Percentiles rank a stretch among this genome's conserved stretches.
Evolutionary conservation across 192 early-diverging fungal species (phyloP).

Genomic region (Cetraspora pellucida): DNA sequence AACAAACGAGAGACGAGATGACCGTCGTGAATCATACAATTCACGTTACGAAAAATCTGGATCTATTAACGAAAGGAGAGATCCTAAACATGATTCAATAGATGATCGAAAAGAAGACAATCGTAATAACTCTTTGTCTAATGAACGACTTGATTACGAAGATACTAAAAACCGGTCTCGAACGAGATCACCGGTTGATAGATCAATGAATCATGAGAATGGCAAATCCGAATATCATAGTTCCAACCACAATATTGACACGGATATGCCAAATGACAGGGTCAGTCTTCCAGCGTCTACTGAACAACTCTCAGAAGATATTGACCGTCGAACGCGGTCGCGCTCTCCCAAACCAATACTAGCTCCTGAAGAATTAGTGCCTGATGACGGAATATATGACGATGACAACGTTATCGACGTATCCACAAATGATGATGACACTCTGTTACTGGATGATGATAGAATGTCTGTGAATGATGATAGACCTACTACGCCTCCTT

Average conservation of each 20-base stretch:
- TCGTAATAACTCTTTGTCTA: neutral
- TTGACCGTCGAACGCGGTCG: neutral
- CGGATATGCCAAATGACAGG: neutral
- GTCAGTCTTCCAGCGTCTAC: neutral
- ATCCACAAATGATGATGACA: slow-evolving; percentile 22
- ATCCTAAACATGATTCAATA: neutral
- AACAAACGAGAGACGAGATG: neutral
- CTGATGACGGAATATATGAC: neutral
- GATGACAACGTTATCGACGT: slow-evolving; percentile 20
- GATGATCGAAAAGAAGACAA: slow-evolving; percentile 13
- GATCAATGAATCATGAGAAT: neutral
- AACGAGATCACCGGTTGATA: neutral
- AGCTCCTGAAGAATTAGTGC: slow-evolving; percentile 2
- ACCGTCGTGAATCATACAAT: neutral
- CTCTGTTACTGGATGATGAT: neutral
- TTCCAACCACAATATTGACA: neutral
- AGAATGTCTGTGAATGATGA: neutral
- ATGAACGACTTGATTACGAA: neutral
- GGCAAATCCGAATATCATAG: neutral
- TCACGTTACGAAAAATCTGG: neutral
- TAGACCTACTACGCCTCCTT: slow-evolving; percentile 3
- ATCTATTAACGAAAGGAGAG: neutral
- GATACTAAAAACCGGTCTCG: neutral
- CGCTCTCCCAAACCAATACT: neutral
- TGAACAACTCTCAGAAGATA: slow-evolving; percentile 1